Evolutionary conservation across 768 basidiomycete species (phyloP).

Genomic region (Suillus fuscotomentosus): DNA sequence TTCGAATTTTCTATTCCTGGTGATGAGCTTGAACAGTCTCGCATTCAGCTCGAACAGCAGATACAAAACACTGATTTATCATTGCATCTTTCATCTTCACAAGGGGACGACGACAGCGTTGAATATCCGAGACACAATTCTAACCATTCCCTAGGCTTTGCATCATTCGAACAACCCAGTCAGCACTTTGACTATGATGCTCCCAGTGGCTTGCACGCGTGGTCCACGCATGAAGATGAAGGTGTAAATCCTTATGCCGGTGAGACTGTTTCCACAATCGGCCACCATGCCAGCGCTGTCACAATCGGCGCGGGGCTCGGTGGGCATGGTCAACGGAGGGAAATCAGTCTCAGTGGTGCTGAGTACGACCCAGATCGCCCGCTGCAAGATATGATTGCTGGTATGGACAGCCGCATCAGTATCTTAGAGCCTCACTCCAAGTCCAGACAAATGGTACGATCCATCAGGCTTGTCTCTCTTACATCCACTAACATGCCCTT

Average conservation of each 20-base stretch:
- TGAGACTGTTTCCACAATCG: conserved; percentile 77
- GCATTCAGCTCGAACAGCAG: conserved; percentile 78
- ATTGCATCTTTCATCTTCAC: conserved; percentile 61
- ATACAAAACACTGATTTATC: conserved; percentile 73
- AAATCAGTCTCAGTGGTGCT: conserved; percentile 65
- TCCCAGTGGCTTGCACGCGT: conserved; percentile 47
- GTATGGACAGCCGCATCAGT: conserved; percentile 54
- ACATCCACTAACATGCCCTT: conserved; percentile 5
- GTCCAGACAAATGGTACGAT: conserved; percentile 47
- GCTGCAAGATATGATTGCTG: conserved; percentile 67
- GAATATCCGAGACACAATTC: conserved; percentile 75
- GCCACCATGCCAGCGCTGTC: conserved; percentile 87
- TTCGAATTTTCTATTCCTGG: conserved; percentile 58
- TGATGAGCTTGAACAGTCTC: conserved; percentile 73
- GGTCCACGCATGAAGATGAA: conserved; percentile 67
- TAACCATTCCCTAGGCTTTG: conserved; percentile 55
- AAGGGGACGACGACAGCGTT: conserved; percentile 47
- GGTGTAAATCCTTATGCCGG: conserved; percentile 65
- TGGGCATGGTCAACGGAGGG: conserved; percentile 46
- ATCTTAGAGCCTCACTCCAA: conserved; percentile 53
- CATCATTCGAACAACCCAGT: conserved; percentile 60
- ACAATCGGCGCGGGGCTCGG: conserved; percentile 84
- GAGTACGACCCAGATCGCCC: conserved; percentile 88
- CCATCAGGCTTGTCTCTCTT: neutral
- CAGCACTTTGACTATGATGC: conserved; percentile 58